Base-by-base conservation (phyloP, 768 basidiomycete species). In the Leccinellum rugosiceps region DNA sequence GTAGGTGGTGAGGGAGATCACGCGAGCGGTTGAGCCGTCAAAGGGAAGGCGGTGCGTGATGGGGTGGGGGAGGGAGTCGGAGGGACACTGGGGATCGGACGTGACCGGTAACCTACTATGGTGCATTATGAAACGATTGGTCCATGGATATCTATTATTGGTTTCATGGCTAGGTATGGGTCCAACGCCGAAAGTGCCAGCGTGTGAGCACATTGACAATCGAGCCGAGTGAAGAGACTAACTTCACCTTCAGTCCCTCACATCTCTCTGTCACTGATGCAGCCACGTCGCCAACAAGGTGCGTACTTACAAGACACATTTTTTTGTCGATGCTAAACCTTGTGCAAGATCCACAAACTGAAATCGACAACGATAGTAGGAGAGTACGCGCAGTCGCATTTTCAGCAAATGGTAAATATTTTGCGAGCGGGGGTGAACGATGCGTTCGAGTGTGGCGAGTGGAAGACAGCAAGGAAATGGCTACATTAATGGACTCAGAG, bases 51-150 rank as follows among this genome's bases (percentile, higher is more conserved):
- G n/a, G n/a, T n/a, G n/a, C n/a, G n/a, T n/a, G n/a, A n/a, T n/a
- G n/a, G n/a, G n/a, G n/a, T n/a, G n/a, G n/a, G n/a, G n/a, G 74
- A 74, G 70, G 71, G 1, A 63, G 77, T 32, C 0, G 19, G 55
- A 1, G 57, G 73, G 25, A 26, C 60, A 0, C 62, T 52, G 31
- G 49, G 19, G 5, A 7, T 28, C 28, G 7, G 28, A 28, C 7
- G 28, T 28, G 28, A n/a, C n/a, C n/a, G n/a, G n/a, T n/a, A n/a
- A 28, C 28, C 28, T 7, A 28, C 28, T 28, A 7, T 28, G n/a
- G n/a, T n/a, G n/a, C n/a, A n/a, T 25, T 25, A 4, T 25, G 25
- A 25, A 25, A 25, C 4, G 25, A 25, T 25, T 25, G 4, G 25
- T 25, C 25, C 4, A 4, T 4, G 4, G 25, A 25, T 25, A 3